Base-by-base conservation (phyloP, 805 yeast species). In the Saccharomycopsis olivae region DNA sequence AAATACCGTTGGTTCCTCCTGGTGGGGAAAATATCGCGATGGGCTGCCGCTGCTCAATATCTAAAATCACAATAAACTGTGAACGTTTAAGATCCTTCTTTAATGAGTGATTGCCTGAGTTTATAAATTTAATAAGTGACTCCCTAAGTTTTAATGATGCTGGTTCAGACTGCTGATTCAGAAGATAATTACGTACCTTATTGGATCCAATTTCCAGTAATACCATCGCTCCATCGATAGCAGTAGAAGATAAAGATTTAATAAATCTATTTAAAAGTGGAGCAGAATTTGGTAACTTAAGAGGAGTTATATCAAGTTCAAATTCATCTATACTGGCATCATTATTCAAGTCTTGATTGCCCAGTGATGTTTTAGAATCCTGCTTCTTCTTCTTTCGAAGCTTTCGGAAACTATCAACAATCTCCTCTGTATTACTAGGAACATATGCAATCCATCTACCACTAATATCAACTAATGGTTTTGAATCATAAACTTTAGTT, bases 11-110 rank as follows among this genome's bases (percentile, higher is more conserved):
- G 9, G 33, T 29, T 15, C 30, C 33, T 13, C 71, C 74, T 0
- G 80, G 75, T 0, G 84, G 74, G 31, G 68, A 64, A 53, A 79
- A 75, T 8, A 64, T 49, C 18, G 62, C 59, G 16, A 66, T 43
- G 3, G 61, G 58, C 41, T 56, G 54, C 35, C 59, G 64, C 23
- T 64, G 60, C 3, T 54, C 42, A 23, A 78, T 54, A 48, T 77
- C 80, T 18, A 75, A 45, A 18, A 75, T 49, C 15, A 69, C 60
- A 6, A 76, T 55, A 40, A 63, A 62, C 24, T 43, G 49, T 11
- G 49, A 50, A 1, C 49, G 33, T 35, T 54, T 46, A 19, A 41
- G 43, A 13, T 17, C 20, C 16, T 17, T 21, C 29, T 35, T 18
- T 8, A n/a, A 13, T 16, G 33, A 21, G 16, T 34, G 5, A 29